Base-by-base conservation (phyloP, 2,329 filamentous ascomycete genomes). In the Neonectria hederae region DNA sequence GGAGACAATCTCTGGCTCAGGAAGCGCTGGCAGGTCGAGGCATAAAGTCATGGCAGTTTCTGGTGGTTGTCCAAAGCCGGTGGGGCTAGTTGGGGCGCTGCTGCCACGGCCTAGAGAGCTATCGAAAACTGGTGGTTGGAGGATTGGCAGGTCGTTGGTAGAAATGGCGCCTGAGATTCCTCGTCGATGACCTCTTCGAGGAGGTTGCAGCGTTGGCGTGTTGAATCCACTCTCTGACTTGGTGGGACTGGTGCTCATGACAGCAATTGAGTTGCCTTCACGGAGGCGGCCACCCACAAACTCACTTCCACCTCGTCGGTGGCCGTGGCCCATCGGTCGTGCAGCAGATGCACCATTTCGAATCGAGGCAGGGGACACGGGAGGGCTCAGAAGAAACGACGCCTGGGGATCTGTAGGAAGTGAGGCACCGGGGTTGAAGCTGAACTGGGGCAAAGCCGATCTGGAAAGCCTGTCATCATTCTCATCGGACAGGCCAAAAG, bases 231-330 rank as follows among this genome's bases (percentile, higher is more conserved):
- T 82, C 26, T 88, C 85, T 58, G 83, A 83, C 69, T 90, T 92
- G 11, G 89, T 91, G 28, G 91, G 90, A 72, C 90, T 93, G 13
- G 87, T 87, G 77, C 88, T 92, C 80, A 92, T 83, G 8, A 88
- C 80, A 10, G 86, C 85, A 54, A 89, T 87, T 0, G 85, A 82
- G 52, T 85, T 87, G 13, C 87, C 81, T 78, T 84, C 78, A 71
- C 88, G 82, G 69, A 86, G 80, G 71, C 90, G 91, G 8, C 91
- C 92, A 40, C 93, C 93, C 51, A 97, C 92, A 73, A 97, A 94
- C 76, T 97, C 94, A 76, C 94, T 97, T 28, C 89, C 91, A 58
- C 92, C 92, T 73, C 94, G 87, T 72, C 90, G 86, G 77, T 97
- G 94, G 30, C 91, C 89, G 75, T 94, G 92, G 22, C 90, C 89